Base-by-base conservation (phyloP, 495 filamentous ascomycete species). In the Massariosphaeria phaeospora region DNA sequence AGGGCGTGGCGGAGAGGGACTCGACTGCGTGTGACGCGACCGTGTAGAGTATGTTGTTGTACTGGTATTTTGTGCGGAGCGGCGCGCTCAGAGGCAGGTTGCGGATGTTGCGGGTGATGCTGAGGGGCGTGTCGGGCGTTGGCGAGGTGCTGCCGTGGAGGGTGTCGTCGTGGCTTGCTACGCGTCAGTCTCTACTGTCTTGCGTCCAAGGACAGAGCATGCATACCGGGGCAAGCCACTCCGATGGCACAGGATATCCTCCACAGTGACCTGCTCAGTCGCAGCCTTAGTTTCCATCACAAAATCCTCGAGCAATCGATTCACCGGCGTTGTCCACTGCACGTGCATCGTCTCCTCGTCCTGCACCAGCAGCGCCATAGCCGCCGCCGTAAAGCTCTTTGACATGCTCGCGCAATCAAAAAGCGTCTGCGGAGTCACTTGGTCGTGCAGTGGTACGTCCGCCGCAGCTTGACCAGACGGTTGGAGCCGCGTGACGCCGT, bases 191-290 rank as follows among this genome's bases (percentile, higher is more conserved):
- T n/a, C n/a, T n/a, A n/a, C n/a, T n/a, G n/a, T n/a, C n/a, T n/a
- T n/a, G n/a, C n/a, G n/a, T n/a, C n/a, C n/a, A n/a, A n/a, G n/a
- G n/a, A n/a, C n/a, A n/a, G n/a, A 3, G 13, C n/a, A 15, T 10
- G n/a, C 24, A 45, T 29, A 45, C 41, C 41, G 6, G 11, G 41
- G 41, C 24, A 45, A 13, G 9, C 46, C 46, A 49, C 46, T 49
- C 20, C 46, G 46, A 26, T 49, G 29, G 30, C 46, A 23, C 27
- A 38, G 18, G 17, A 49, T 49, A 23, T 49, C 46, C 20, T 49
- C 46, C 5, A 35, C 21, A 3, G 27, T 49, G n/a, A 38, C 30
- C 9, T 38, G 9, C 7, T 49, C 46, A 1, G 46, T 49, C 7
- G n/a, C 12, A 17, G 18, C 29, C 31, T 34, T n/a, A 49, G 36